Conservation (phyloP, 768 basidiomycete species). For the Termitomyces sp. region DNA sequence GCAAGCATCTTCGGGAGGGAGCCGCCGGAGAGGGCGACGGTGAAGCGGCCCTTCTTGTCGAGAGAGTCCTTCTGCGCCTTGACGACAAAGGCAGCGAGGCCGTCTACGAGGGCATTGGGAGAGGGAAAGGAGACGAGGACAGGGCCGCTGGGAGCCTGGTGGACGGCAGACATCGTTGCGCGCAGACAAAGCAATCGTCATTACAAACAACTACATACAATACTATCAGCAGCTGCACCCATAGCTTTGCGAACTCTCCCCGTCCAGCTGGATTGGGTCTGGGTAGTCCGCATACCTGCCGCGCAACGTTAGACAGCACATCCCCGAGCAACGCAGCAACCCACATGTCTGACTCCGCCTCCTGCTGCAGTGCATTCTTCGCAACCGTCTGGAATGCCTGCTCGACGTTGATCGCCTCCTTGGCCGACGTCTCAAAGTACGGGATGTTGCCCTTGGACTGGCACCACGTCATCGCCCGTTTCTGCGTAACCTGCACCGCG, state of each 20-base stretch:
- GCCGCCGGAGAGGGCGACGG: conserved; percentile 91
- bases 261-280: conserved; percentile 95
- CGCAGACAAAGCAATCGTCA: neutral
- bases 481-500: conserved; percentile 82
- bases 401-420: conserved; percentile 99
- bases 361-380: conserved; percentile 98
- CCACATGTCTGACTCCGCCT: conserved; percentile 64
- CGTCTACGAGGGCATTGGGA: conserved; percentile 45
- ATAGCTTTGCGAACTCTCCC: conserved; percentile 85
- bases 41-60: conserved; percentile 85
- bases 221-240: conserved; percentile 78
- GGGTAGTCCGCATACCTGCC: conserved; percentile 95
- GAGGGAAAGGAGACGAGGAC: conserved; percentile 68
- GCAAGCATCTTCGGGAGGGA: conserved; percentile 80
- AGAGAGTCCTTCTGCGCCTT: conserved; percentile 88
- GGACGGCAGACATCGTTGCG: conserved; percentile 30
- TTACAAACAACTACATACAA: conserved; percentile 9
- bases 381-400: conserved; percentile 99
- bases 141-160: conserved; percentile 58
- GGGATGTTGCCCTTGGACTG: conserved; percentile 99
- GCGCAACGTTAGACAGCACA: neutral
- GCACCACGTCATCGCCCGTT: conserved; percentile 99
- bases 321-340: neutral
- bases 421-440: conserved; percentile 99
- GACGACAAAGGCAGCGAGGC: conserved; percentile 77